Evolutionary conservation across 192 early-diverging fungal species (phyloP), one percentile per base, ranked within the genome.

Genomic region (Backusella westeae): DNA sequence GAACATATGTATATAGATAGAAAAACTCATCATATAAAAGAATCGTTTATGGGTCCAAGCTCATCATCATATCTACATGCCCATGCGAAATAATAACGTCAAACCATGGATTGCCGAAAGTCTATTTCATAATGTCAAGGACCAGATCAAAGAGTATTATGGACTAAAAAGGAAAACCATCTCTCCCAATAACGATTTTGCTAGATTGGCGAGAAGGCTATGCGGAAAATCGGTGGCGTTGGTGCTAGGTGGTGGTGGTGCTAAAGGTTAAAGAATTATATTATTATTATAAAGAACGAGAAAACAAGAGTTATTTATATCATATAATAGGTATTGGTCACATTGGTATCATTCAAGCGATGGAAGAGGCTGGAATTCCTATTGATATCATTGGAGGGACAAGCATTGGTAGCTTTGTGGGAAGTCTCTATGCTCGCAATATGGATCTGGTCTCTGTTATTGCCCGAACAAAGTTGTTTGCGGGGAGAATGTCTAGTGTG

Each of bases 301-400:
- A 32, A 32, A 2, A 32, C 32, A 32, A 32, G 32, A 32, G 32
- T 32, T 32, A 32, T 32, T 32, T 32, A 32, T 32, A 32, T 32
- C 32, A 2, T 32, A 32, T 32, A 32, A 32, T 32, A 41, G 98
- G 98, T 6, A 94, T 98, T 59, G 86, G 94, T 1, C 96, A 98
- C 49, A 89, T 98, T 74, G 96, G 96, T 53, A 87, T 98, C 35
- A 94, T 99, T 80, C 89, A 90, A 42, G 96, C 96, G 0, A 86
- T 99, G 39, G 97, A 99, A 77, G 98, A 99, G 76, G 96, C 95
- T 3, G 98, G 98, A 0, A 94, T 99, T 44, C 97, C 97, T 0
- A 91, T 99, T 34, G 98, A 99, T 82, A 97, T 98, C 85, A 87
- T 99, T 66, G 97, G 98, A 41, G 98, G 98, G 15, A 97, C 96